Evolutionary conservation across 192 early-diverging fungal genomes (phyloP), one percentile per base, ranked within the genome.

Genomic region (Umbelopsis vinacea): DNA sequence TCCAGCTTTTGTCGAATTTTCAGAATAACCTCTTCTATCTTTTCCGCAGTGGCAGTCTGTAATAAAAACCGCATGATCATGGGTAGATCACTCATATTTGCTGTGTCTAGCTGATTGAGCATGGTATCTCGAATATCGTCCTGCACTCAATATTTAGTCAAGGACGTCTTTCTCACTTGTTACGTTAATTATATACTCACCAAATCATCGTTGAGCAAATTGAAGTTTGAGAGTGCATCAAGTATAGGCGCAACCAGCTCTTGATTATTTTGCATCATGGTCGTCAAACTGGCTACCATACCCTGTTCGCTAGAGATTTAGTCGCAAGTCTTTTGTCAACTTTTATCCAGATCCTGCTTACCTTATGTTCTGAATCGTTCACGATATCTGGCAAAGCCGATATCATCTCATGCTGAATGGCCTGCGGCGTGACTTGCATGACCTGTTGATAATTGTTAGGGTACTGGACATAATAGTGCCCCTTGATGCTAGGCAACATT

Each of bases 401-500:
- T 23, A 94, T 91, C 9, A 94, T 89, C 74, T 94, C 93, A 38
- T 85, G 77, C 68, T 94, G 91, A 68, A 91, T 90, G 11, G 83
- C 79, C 4, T 82, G 60, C n/a, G 91, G 86, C 8, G 87, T 84
- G 21, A 89, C 78, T 8, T 84, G 74, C 38, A 92, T 83, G 11
- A 92, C 87, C 86, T 88, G 68, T 8, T 40, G 43, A 4, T 7
- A 1, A 19, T 3, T 33, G 35, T 10, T 7, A 67, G n/a, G 4
- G 0, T n/a, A 48, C 12, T 38, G 6, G 35, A 6, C 22, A 43
- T 52, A 19, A 22, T 6, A 22, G 3, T 29, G 45, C 24, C n/a
- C 12, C 43, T 14, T 38, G 11, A 23, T 22, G 22, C 26, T 17
- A 26, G 35, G n/a, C 46, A 3, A 14, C 21, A 1, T n/a, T 77